Base-by-base conservation (phyloP, 108 stramenopile genomes). In the Schizochytrium sp. region DNA sequence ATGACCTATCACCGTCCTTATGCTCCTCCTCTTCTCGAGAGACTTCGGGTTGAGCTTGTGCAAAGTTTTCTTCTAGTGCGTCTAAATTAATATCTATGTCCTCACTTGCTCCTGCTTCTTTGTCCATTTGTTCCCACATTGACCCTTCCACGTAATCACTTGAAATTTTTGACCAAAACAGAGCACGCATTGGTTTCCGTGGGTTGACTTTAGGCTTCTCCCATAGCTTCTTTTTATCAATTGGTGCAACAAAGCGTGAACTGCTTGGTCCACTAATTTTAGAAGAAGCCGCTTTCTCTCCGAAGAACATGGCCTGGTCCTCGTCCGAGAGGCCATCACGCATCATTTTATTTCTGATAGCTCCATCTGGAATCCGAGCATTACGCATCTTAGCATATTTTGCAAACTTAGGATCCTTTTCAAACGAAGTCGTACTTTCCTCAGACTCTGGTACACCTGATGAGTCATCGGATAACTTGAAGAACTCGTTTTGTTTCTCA, bases 111-210 rank as follows among this genome's bases (percentile, higher is more conserved):
- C 28, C 28, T 0, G 0, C 28, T 28, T 47, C 47, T 8, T 89
- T 72, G 45, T 88, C 40, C 28, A 89, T 44, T 7, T 72, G 49
- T 57, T 73, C 61, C 89, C 89, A 89, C 72, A 88, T 3, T 3
- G 89, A 47, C 42, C 50, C 72, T 2, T 53, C 55, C 28, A 57
- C 89, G 4, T 12, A 5, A 45, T 88, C 42, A 1, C n/a, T 72
- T 4, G 72, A 46, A 19, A 89, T 38, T n/a, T 50, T 45, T 38
- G 45, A 49, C 89, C 89, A 89, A 47, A 89, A 89, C n/a, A 89
- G 42, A 7, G 87, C 72, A 10, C 72, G 69, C 89, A 89, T 89
- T 28, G 59, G 15, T 10, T 19, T 19, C 4, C 89, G 47, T 3
- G 69, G 89, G 1, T n/a, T 57, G 4, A 50, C 56, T 13, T 56